Base-by-base conservation (phyloP, 129 eudicot genomes). In the Tagetes patula region DNA sequence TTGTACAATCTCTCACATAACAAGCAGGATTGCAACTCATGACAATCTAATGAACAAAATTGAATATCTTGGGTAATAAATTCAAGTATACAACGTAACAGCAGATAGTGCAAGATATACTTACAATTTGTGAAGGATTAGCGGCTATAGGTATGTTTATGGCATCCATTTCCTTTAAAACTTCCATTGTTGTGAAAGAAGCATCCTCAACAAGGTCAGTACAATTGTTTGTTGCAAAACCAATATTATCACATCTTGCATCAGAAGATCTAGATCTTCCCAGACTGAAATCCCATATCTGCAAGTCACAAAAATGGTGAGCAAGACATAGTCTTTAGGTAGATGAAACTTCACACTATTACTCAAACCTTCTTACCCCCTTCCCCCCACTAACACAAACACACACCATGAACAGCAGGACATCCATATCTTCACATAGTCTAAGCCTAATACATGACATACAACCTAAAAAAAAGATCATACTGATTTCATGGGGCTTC, bases 241-340 rank as follows among this genome's bases (percentile, higher is more conserved):
- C 78, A 65, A 72, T 81, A 70, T 93, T 90, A 78, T 71, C 84
- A 74, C 62, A 75, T n/a, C 77, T 89, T 36, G 75, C 82, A 8
- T 86, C 88, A 11, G 60, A 70, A 65, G 84, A 81, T 70, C 88
- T 83, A 70, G 84, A 80, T 69, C 81, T 87, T 69, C 99, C 99
- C 43, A 85, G 79, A 76, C 88, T 86, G 72, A 94, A 94, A 86
- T 94, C 96, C 99, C 99, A 94, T 84, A 90, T 94, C 99, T 94
- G 89, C 85, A 73, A 70, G 7, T 34, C 11, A 54, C 27, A 20
- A 20, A 54, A 66, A 79, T 30, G 61, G 73, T 63, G 5, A 71
- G 59, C 12, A 43, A 40, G 46, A 50, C 14, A 5, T 32, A 12
- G 56, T n/a, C 42, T 47, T 32, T 30, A 69, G 65, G 60, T 56